Evolutionary conservation across 1,284 basidiomycete species (phyloP).

Genomic region (Uromyces viciae-fabae): DNA sequence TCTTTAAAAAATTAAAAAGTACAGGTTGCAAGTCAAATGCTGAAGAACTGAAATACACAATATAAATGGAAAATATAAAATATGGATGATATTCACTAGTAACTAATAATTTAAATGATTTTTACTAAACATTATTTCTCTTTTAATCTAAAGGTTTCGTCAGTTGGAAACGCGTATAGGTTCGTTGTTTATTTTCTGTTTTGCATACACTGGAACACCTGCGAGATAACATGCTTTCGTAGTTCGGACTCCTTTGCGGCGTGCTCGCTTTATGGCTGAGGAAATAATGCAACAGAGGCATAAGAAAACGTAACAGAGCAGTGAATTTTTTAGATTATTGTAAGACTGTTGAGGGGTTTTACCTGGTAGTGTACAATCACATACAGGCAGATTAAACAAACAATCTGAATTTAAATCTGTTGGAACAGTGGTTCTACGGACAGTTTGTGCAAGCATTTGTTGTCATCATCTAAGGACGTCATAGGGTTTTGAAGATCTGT

Average conservation of each 20-base stretch:
- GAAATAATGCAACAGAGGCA: not conserved
- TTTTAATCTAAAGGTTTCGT: too few relatives aligned
- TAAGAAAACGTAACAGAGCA: not conserved
- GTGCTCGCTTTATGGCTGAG: not conserved
- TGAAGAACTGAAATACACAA: too few relatives aligned
- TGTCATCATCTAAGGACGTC: too few relatives aligned
- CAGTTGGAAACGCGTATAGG: not conserved
- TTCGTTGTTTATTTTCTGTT: not conserved
- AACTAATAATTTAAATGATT: too few relatives aligned
- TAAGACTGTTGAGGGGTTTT: not conserved
- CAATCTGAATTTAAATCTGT: conserved; percentile 34
- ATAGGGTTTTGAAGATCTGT: too few relatives aligned
- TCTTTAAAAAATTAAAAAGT: too few relatives aligned
- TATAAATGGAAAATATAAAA: too few relatives aligned
- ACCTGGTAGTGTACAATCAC: conserved; percentile 36
- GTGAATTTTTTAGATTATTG: too few relatives aligned
- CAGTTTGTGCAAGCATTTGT: too few relatives aligned
- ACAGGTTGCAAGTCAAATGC: too few relatives aligned
- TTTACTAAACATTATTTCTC: too few relatives aligned
- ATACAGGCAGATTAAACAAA: conserved; percentile 37
- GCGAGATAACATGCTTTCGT: conserved; percentile 25
- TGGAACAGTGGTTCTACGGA: conserved; percentile 31
- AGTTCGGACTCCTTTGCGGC: conserved; percentile 19
- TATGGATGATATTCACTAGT: too few relatives aligned
- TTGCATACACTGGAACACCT: conserved; percentile 35